phyloP scores from a whole-genome alignment of 2,329 filamentous ascomycete species.

The Colletotrichum zoysiae region DNA sequence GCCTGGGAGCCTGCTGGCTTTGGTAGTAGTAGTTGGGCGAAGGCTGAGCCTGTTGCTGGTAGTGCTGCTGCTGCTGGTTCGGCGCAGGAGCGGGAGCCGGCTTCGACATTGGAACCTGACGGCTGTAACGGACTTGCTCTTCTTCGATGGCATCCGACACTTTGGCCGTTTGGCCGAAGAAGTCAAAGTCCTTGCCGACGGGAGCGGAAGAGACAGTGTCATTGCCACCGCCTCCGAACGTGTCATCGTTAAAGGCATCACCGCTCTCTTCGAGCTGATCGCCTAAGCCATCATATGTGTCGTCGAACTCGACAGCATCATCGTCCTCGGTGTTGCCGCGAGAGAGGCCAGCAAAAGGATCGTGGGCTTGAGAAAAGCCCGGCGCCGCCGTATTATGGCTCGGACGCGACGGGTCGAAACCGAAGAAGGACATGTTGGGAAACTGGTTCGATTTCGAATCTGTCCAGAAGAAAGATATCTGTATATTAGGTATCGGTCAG shows the following conservation, averaged over 20 bases:
- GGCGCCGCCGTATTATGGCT: slow-evolving; percentile 77
- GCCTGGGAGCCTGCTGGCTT: slow-evolving; percentile 55
- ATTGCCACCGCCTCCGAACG: slow-evolving; percentile 72
- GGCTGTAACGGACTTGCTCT: slow-evolving; percentile 86
- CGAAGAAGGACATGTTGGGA: slow-evolving; percentile 87
- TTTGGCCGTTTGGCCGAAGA: slow-evolving; percentile 92
- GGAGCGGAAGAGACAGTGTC: slow-evolving; percentile 57
- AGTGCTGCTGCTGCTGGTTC: slow-evolving; percentile 49
- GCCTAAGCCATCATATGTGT: slow-evolving; percentile 95
- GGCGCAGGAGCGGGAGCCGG: slow-evolving; percentile 48
- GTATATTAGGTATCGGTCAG: slow-evolving; percentile 36
- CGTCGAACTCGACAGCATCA: slow-evolving; percentile 83
- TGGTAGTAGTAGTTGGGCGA: slow-evolving; percentile 49
- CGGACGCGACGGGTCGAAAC: slow-evolving; percentile 79
- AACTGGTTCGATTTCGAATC: slow-evolving; percentile 23
- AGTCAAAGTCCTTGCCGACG: slow-evolving; percentile 95
- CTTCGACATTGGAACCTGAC: slow-evolving; percentile 73
- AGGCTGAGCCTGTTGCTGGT: slow-evolving; percentile 32
- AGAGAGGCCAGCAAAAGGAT: slow-evolving; percentile 89
- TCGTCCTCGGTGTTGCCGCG: slow-evolving; percentile 70
- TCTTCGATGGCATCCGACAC: slow-evolving; percentile 89
- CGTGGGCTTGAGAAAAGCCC: slow-evolving; percentile 85
- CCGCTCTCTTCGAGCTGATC: slow-evolving; percentile 91
- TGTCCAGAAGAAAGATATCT: slow-evolving; percentile 27
- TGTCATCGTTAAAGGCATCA: slow-evolving; percentile 97